Base-by-base conservation (phyloP, 257 asterid species). In the Prunella vulgaris region DNA sequence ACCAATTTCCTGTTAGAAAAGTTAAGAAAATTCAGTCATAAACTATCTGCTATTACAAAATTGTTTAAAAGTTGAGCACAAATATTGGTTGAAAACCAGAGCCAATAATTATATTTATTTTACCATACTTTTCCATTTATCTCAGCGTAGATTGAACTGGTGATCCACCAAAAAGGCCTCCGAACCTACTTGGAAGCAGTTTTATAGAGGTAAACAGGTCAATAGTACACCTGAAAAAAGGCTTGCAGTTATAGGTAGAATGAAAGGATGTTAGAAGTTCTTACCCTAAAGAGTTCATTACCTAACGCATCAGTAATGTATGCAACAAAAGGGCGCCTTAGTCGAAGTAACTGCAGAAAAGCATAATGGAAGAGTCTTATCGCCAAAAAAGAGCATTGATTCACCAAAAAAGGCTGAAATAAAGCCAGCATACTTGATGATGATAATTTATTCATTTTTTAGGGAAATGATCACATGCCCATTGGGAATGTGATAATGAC, bases 151-250 rank as follows among this genome's bases (percentile, higher is more conserved):
- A 93, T 93, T 71, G 99, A 90, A 85, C 97, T 93, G 68, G 85
- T 90, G 83, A 93, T 83, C 99, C 99, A 93, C 97, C 99, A 90
- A 82, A 93, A 93, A 68, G 99, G 99, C 83, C 99, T 85, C 73
- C 93, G 79, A 24, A 90, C 95, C 98, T 93, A 73, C 59, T 66
- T 64, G 74, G 54, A 71, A 72, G 58, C 71, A 74, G 54, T 53
- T 56, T 52, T 56, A 38, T 59, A 32, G 58, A 75, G 40, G 60
- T 59, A 76, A 76, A 73, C 52, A 60, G 64, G 67, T 52, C 21
- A 49, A 74, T 46, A 37, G 40, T n/a, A 74, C 32, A 40, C 48
- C 73, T 25, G n/a, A 27, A 54, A 61, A 66, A 73, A 56, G 76
- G 64, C 76, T 64, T 60, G 44, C 58, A 18, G 46, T 14, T 37